Evolutionary conservation across 2,329 filamentous ascomycete genomes (phyloP).

Genomic region (Volutella citrinella): DNA sequence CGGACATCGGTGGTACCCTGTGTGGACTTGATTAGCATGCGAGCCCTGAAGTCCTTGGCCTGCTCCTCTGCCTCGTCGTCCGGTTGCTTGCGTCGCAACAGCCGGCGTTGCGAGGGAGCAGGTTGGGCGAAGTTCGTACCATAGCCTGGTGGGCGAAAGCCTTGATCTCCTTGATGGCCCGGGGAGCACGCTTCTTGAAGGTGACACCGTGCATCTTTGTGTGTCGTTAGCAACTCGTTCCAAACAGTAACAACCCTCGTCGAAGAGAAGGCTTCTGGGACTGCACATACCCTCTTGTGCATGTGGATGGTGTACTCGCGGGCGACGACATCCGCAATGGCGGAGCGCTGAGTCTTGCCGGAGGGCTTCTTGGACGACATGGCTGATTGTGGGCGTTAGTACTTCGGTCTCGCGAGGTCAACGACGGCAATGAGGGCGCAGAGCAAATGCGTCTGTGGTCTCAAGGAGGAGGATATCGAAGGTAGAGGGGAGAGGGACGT

Average conservation of each 20-base stretch:
- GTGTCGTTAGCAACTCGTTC: slow-evolving; percentile 15
- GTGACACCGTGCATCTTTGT: slow-evolving; percentile 86
- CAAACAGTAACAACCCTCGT: slow-evolving; percentile 8
- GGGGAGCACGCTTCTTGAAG: slow-evolving; percentile 99
- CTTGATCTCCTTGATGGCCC: slow-evolving; percentile 99
- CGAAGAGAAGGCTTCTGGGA: slow-evolving; percentile 9
- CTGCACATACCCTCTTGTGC: slow-evolving; percentile 73
- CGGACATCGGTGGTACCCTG: slow-evolving; percentile 97
- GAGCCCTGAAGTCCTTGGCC: no score
- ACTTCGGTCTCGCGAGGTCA: slow-evolving; percentile 14
- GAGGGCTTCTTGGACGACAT: slow-evolving; percentile 43
- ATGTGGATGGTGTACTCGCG: slow-evolving; percentile 99
- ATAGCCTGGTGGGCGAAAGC: slow-evolving; percentile 89
- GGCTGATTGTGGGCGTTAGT: slow-evolving; percentile 33
- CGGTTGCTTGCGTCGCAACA: slow-evolving; percentile 9
- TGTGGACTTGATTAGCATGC: slow-evolving; percentile 15
- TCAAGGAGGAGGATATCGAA: slow-evolving; percentile 12
- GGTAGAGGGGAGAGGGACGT: slow-evolving; percentile 17
- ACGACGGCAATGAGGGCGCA: slow-evolving; percentile 11
- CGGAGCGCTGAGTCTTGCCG: slow-evolving; percentile 66
- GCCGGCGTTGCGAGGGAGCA: no score
- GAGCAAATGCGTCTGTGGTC: slow-evolving; percentile 19
- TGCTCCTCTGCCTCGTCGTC: slow-evolving; percentile 5
- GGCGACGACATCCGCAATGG: slow-evolving; percentile 98
- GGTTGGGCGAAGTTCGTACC: no score